Evolutionary conservation across 805 yeast genomes (phyloP).

Genomic region (Maudiozyma pseudohumilis): DNA sequence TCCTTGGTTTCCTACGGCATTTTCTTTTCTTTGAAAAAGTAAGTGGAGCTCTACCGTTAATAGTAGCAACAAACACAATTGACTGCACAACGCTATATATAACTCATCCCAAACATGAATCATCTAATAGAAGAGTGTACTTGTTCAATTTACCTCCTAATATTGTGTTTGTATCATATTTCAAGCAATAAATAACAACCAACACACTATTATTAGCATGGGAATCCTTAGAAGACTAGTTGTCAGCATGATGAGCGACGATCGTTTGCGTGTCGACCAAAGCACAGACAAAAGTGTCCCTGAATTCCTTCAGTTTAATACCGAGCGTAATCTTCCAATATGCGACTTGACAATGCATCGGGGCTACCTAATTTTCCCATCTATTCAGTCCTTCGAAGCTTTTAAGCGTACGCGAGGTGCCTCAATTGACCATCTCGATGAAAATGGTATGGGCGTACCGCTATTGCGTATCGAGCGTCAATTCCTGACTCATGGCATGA

Average conservation of each 20-base stretch:
- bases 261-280: slow-evolving; percentile 1
- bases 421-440: slow-evolving; percentile 1
- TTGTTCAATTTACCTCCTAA: too few species aligned
- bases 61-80: too few species aligned
- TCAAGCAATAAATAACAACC: neutral
- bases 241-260: neutral
- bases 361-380: slow-evolving; percentile 12
- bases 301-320: slow-evolving; percentile 6
- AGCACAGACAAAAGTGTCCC: slow-evolving; percentile 2
- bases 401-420: slow-evolving; percentile 6
- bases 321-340: slow-evolving; percentile 7
- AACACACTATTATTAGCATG: neutral
- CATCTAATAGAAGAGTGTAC: too few species aligned
- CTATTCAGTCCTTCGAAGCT: slow-evolving; percentile 11
- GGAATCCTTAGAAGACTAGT: slow-evolving; percentile 4
- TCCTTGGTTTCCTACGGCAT: too few species aligned
- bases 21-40: too few species aligned
- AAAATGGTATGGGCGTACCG: slow-evolving; percentile 16
- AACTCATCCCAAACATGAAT: too few species aligned
- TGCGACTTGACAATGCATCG: neutral
- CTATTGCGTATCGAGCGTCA: slow-evolving; percentile 7
- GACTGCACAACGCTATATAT: too few species aligned
- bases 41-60: too few species aligned
- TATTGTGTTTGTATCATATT: neutral
- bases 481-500: neutral